Conservation (phyloP, 495 filamentous ascomycete species). For the Aspergillus biplanus region DNA sequence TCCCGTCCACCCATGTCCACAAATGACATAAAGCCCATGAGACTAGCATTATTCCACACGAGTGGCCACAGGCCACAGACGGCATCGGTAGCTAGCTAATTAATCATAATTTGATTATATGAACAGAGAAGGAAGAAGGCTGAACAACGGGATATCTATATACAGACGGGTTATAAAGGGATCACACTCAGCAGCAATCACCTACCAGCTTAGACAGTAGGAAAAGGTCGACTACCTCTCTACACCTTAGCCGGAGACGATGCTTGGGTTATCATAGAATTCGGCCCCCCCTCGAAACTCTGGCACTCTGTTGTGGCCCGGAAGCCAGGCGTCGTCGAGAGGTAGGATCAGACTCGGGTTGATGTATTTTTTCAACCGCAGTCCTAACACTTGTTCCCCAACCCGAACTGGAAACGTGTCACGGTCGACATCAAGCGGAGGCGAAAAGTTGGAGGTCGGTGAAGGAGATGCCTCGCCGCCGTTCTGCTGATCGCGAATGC, state of each 20-base stretch:
- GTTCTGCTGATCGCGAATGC: slow-evolving; percentile 61
- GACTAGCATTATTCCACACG: neutral
- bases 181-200: too few species aligned
- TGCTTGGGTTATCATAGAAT: slow-evolving; percentile 27
- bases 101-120: neutral
- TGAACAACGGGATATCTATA: neutral
- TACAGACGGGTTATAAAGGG: neutral
- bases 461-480: slow-evolving; percentile 43
- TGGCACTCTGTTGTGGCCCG: slow-evolving; percentile 29
- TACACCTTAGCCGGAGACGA: slow-evolving; percentile 18
- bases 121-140: neutral
- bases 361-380: slow-evolving; percentile 50
- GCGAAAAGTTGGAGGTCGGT: slow-evolving; percentile 43
- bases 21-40: neutral
- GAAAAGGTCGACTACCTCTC: neutral
- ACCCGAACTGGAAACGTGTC: slow-evolving; percentile 46
- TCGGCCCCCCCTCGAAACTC: slow-evolving; percentile 21
- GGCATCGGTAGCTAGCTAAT: neutral
- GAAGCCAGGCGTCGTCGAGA: slow-evolving; percentile 51
- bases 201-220: neutral
- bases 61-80: neutral
- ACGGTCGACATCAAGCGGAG: slow-evolving; percentile 49
- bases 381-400: slow-evolving; percentile 43
- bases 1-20: too few species aligned
- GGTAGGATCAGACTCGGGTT: slow-evolving; percentile 51